These are phyloP conservation scores for Ilyonectria robusta DNA, from an alignment of 2,329 filamentous ascomycete species.

Conservation along the genomic window DNA sequence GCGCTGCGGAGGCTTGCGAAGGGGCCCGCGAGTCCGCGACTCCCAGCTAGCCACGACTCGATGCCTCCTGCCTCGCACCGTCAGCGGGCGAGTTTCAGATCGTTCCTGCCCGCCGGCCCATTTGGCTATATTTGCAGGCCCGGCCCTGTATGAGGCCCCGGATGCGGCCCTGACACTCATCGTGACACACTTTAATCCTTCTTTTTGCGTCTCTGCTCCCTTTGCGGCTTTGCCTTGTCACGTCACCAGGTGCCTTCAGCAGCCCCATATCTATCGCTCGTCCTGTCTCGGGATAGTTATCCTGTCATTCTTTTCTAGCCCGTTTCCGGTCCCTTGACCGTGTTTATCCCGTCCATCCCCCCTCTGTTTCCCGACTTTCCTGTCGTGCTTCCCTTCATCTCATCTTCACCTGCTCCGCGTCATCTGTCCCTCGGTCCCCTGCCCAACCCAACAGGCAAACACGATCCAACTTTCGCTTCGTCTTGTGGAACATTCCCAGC, in stretches of 20 bases:
- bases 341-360: conserved; percentile 20
- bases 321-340: not conserved
- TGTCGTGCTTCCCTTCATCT: conserved; percentile 37
- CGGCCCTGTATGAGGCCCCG: conserved; percentile 19
- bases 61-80: conserved; percentile 13
- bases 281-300: conserved; percentile 10
- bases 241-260: not conserved
- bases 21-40: conserved; percentile 26
- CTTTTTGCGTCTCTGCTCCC: conserved; percentile 2
- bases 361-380: conserved; percentile 24
- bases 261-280: not conserved
- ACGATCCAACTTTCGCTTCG: conserved; percentile 40
- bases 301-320: conserved; percentile 14
- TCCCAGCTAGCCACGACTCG: conserved; percentile 27
- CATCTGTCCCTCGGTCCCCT: conserved; percentile 15
- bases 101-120: not conserved
- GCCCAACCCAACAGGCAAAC: conserved; percentile 30
- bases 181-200: conserved; percentile 8
- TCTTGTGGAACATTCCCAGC: conserved; percentile 38
- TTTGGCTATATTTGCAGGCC: conserved; percentile 28
- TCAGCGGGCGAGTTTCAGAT: conserved; percentile 30
- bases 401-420: conserved; percentile 24
- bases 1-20: conserved; percentile 4
- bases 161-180: conserved; percentile 21
- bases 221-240: not conserved